Evolutionary conservation across 2,329 filamentous ascomycete species (phyloP).

Genomic region (Fusarium odoratissimum): DNA sequence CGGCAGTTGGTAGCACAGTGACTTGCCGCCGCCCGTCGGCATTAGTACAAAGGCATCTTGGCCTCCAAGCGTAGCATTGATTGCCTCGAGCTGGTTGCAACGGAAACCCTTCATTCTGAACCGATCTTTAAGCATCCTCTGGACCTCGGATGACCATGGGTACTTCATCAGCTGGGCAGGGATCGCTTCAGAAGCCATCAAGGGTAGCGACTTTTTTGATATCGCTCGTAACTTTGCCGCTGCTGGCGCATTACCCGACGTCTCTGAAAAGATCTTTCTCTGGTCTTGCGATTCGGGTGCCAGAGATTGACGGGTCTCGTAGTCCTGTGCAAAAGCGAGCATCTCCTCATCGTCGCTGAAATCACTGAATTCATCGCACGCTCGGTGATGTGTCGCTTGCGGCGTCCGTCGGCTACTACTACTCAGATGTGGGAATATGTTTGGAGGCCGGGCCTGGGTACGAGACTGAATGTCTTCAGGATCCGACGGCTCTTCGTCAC

Average conservation of each 20-base stretch:
- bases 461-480: slow-evolving; percentile 46
- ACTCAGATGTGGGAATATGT: slow-evolving; percentile 4
- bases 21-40: slow-evolving; percentile 98
- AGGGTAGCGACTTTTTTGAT: slow-evolving; percentile 49
- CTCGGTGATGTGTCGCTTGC: slow-evolving; percentile 36
- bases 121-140: slow-evolving; percentile 79
- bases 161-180: slow-evolving; percentile 70
- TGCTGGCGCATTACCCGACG: slow-evolving; percentile 59
- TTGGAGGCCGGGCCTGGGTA: slow-evolving; percentile 11
- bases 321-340: slow-evolving; percentile 63
- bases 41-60: slow-evolving; percentile 96
- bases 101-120: slow-evolving; percentile 91
- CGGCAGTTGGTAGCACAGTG: slow-evolving; percentile 94
- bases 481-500: slow-evolving; percentile 47
- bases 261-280: slow-evolving; percentile 59
- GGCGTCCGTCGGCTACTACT: slow-evolving; percentile 28
- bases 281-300: slow-evolving; percentile 36
- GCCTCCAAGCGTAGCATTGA: slow-evolving; percentile 89
- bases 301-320: slow-evolving; percentile 56
- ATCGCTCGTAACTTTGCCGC: slow-evolving; percentile 48
- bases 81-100: slow-evolving; percentile 91
- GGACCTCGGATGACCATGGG: slow-evolving; percentile 89
- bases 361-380: slow-evolving; percentile 56
- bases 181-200: slow-evolving; percentile 49
- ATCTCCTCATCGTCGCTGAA: slow-evolving; percentile 65